These are phyloP conservation scores for Candida berthetii DNA, from an alignment of 805 yeast species.

Conservation along the genomic window DNA sequence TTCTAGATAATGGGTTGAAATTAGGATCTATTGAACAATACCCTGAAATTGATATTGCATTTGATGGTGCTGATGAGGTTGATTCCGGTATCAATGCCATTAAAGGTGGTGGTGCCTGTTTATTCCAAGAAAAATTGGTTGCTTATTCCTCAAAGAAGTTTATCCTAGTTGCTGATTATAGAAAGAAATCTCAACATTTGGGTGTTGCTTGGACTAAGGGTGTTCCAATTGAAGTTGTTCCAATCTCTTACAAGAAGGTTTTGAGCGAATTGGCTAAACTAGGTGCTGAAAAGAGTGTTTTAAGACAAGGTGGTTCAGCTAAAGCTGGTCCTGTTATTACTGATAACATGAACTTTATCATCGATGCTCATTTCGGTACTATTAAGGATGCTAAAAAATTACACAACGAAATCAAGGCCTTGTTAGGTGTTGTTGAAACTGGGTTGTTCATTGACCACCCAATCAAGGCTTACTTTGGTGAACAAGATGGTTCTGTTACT, in stretches of 20 bases:
- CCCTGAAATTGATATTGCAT: slow-evolving; percentile 82
- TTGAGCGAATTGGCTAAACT: slow-evolving; percentile 49
- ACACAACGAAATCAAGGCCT: slow-evolving; percentile 58
- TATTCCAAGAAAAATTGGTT: slow-evolving; percentile 92
- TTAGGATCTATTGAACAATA: slow-evolving; percentile 81
- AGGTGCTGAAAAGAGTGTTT: slow-evolving; percentile 57
- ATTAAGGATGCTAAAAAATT: slow-evolving; percentile 46
- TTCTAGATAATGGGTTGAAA: slow-evolving; percentile 70
- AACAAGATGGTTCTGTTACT: slow-evolving; percentile 60
- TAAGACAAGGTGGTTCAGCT: slow-evolving; percentile 83
- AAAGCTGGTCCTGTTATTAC: slow-evolving; percentile 98
- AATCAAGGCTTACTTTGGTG: slow-evolving; percentile 82
- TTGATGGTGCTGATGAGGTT: slow-evolving; percentile 98
- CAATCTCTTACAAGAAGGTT: slow-evolving; percentile 78
- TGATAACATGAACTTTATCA: slow-evolving; percentile 88
- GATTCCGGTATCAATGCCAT: slow-evolving; percentile 77
- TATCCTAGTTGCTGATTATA: slow-evolving; percentile 85
- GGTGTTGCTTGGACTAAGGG: slow-evolving; percentile 87
- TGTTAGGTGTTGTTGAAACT: slow-evolving; percentile 95
- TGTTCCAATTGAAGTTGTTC: slow-evolving; percentile 93
- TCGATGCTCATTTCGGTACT: slow-evolving; percentile 90
- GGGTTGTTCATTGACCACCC: slow-evolving; percentile 78
- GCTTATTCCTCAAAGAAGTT: slow-evolving; percentile 74
- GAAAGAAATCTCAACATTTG: slow-evolving; percentile 67
- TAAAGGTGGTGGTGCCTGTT: slow-evolving; percentile 99